Evolutionary conservation across 352 stramenopile genomes (phyloP).

Genomic region (Pythium monospermum): DNA sequence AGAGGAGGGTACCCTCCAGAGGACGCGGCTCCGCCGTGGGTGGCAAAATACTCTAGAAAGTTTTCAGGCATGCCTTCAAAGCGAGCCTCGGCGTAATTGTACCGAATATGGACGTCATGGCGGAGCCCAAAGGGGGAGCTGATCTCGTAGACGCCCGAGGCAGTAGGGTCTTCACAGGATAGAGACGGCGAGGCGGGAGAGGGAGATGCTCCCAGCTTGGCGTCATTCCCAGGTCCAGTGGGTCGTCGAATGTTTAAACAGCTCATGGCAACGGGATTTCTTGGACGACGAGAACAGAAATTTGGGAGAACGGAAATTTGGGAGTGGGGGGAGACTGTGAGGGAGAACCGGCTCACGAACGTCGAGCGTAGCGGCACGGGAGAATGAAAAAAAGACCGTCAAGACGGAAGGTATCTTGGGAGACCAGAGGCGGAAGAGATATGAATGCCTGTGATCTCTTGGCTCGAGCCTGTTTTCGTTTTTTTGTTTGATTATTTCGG

Average conservation of each 20-base stretch:
- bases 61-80: slow-evolving; percentile 83
- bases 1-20: neutral
- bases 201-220: slow-evolving; percentile 26
- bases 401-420: too few relatives aligned
- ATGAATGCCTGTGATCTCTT: too few relatives aligned
- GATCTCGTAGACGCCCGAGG: slow-evolving; percentile 44
- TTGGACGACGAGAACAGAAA: slow-evolving; percentile 3
- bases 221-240: slow-evolving; percentile 15
- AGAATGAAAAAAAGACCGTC: too few relatives aligned
- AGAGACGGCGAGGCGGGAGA: slow-evolving; percentile 29
- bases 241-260: slow-evolving; percentile 49
- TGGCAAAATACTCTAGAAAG: slow-evolving; percentile 65
- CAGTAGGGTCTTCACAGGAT: slow-evolving; percentile 30
- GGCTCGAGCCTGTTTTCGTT: too few relatives aligned
- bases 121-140: slow-evolving; percentile 68
- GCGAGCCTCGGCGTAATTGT: slow-evolving; percentile 82
- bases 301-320: too few relatives aligned
- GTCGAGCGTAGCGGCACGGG: too few relatives aligned
- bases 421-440: too few relatives aligned
- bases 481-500: too few relatives aligned
- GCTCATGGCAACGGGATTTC: slow-evolving; percentile 23
- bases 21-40: slow-evolving; percentile 12
- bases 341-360: too few relatives aligned
- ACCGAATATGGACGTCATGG: slow-evolving; percentile 83
- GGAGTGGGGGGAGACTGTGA: too few relatives aligned